Base-by-base conservation (phyloP, 2,329 filamentous ascomycete species). In the Curvularia sp. region DNA sequence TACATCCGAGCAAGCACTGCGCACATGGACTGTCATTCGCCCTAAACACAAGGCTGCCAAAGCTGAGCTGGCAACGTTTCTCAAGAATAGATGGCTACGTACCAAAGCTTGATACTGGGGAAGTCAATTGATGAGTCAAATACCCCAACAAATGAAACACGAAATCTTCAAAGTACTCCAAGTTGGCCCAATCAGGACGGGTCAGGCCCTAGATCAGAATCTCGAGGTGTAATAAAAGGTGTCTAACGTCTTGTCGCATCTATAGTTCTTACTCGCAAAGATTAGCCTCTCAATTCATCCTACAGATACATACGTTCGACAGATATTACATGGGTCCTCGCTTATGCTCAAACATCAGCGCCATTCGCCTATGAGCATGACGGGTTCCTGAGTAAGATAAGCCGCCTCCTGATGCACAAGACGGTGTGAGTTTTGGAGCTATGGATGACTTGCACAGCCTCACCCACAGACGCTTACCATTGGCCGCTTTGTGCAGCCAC, bases 311-410 rank as follows among this genome's bases (percentile, higher is more conserved):
- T 30, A 49, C 46, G 55, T 13, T 25, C 38, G 27, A 32, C 36
- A 32, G 15, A 10, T 21, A 21, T 48, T 13, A 23, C 57, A 57
- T 49, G 50, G 39, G 30, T 43, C 4, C 39, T 21, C 18, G 45
- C 48, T 54, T 56, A 43, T 48, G 32, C 23, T 46, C 25, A 46
- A 30, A 41, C 38, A 39, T 46, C 55, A 59, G 34, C 53, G 43
- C 30, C n/a, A 13, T 46, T 25, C 50, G 12, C 25, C 32, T 36
- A 19, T 41, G n/a, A 34, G 21, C 45, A 4, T 30, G n/a, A 41
- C 23, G 27, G 6, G 36, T 42, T 43, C 15, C 47, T 18, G 21
- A 19, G 45, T 53, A 51, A 61, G 38, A 13, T 52, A 43, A 59
- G 57, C 53, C 53, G 49, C 46, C 49, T 38, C 46, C 50, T 12